Base-by-base conservation (phyloP, 108 stramenopile genomes). In the Skeletonema costatum region DNA sequence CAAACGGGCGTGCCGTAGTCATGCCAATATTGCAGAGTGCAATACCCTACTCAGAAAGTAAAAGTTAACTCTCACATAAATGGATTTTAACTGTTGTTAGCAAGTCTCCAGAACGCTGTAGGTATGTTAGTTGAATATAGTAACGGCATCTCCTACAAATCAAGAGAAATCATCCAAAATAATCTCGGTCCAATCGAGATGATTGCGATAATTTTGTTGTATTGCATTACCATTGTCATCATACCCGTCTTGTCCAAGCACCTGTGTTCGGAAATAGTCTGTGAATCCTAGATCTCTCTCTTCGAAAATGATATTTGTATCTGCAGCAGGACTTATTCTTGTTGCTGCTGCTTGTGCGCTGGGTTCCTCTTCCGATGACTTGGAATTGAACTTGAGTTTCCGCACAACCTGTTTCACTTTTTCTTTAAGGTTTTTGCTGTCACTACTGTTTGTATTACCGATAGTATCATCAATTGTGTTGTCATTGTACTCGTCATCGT, bases 81-180 rank as follows among this genome's bases (percentile, higher is more conserved):
- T 25, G 0, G 25, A 25, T 25, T 25, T 25, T 25, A 25, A 25
- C 0, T 25, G 25, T 25, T 25, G 25, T 25, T 25, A 25, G 25
- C 25, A 25, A 25, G 25, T 25, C 25, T 25, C 25, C 25, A 25
- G 25, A 25, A 25, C 25, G 25, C 25, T 25, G 25, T 25, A 25
- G 25, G 25, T 25, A 25, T 25, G 25, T 25, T 25, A 0, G 25
- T 25, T 25, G 25, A 36, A 36, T 6, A 36, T 36, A 36, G 36
- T 5, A 36, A 36, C 1, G 36, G 8, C 1, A 36, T 6, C 8
- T 36, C 36, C 8, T 36, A 1, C 11, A 46, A n/a, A 46, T 35
- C 39, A 81, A 6, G 80, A 81, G 48, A 81, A 81, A 70, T 81
- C 73, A 74, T 81, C 80, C 68, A 81, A 74, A 4, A 81, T 64